These are phyloP conservation scores for Hibiscus mutabilis DNA, from an alignment of 345 rosid genomes.

Conservation along the genomic window DNA sequence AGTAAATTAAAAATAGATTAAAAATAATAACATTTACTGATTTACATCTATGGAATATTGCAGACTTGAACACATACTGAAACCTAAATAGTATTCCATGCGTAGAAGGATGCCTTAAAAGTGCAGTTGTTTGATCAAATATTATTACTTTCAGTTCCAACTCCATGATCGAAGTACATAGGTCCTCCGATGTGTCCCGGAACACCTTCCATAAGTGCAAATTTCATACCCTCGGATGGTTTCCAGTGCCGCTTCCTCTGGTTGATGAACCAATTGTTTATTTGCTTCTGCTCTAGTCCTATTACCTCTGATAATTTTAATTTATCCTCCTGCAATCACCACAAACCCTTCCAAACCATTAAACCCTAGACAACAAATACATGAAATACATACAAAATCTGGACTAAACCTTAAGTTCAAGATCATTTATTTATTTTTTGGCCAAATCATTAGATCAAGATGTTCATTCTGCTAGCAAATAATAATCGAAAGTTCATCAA, in stretches of 20 bases:
- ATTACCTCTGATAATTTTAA: slow-evolving; percentile 37
- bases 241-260: slow-evolving; percentile 77
- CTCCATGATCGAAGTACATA: slow-evolving; percentile 17
- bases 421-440: too few relatives aligned
- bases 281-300: slow-evolving; percentile 65
- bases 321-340: slow-evolving; percentile 38
- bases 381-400: too few relatives aligned
- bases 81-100: too few relatives aligned
- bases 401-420: too few relatives aligned
- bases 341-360: not conserved
- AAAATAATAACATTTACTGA: too few relatives aligned
- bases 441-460: not conserved
- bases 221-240: slow-evolving; percentile 52
- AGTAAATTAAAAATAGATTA: too few relatives aligned
- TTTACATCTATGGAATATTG: too few relatives aligned
- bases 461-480: too few relatives aligned
- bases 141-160: not conserved
- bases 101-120: too few relatives aligned
- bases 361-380: not conserved
- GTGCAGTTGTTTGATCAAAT: not conserved
- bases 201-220: slow-evolving; percentile 35
- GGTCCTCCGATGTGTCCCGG: not conserved
- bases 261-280: slow-evolving; percentile 73
- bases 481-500: too few relatives aligned
- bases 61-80: too few relatives aligned